A percentile compares a stretch with the other conserved stretches of the same genome.
Evolutionary conservation across 2,329 filamentous ascomycete species (phyloP).

Genomic region (Pseudogymnoascus sp.): DNA sequence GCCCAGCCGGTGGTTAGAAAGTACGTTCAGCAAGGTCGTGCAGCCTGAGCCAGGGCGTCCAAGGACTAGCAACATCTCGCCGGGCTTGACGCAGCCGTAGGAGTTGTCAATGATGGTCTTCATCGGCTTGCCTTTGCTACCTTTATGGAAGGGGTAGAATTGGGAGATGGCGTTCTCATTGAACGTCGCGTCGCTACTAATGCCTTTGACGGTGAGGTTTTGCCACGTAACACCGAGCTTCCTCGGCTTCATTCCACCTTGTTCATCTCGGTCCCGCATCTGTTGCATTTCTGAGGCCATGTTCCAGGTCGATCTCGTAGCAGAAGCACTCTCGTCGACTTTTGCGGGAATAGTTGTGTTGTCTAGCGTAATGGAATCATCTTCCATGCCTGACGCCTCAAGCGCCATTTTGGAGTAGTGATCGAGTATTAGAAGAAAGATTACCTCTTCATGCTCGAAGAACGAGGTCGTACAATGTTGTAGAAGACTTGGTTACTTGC

Average conservation of each 20-base stretch:
- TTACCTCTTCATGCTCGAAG: neutral
- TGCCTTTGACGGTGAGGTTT: constrained; percentile 62
- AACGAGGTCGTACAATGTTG: neutral
- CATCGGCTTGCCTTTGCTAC: constrained; percentile 48
- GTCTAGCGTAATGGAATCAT: neutral
- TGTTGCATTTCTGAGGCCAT: constrained; percentile 3
- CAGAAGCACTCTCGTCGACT: neutral
- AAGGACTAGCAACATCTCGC: constrained; percentile 63
- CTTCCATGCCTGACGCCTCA: neutral
- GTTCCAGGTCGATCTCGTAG: neutral
- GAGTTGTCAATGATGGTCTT: constrained; percentile 58
- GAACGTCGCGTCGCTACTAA: constrained; percentile 55
- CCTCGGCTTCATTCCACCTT: constrained; percentile 42
- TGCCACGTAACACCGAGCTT: constrained; percentile 77
- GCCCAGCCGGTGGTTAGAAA: constrained; percentile 43
- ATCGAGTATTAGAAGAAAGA: neutral
- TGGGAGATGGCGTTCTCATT: constrained; percentile 53
- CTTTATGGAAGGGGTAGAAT: constrained; percentile 46
- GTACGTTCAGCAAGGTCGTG: constrained; percentile 61
- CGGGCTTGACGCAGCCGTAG: constrained; percentile 62
- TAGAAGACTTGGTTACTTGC: neutral
- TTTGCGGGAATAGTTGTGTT: neutral
- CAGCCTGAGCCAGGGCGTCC: constrained; percentile 63
- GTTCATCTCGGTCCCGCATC: neutral
- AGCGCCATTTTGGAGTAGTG: neutral